Conservation (phyloP, 2,329 filamentous ascomycete species). For the Penicillium sp. region DNA sequence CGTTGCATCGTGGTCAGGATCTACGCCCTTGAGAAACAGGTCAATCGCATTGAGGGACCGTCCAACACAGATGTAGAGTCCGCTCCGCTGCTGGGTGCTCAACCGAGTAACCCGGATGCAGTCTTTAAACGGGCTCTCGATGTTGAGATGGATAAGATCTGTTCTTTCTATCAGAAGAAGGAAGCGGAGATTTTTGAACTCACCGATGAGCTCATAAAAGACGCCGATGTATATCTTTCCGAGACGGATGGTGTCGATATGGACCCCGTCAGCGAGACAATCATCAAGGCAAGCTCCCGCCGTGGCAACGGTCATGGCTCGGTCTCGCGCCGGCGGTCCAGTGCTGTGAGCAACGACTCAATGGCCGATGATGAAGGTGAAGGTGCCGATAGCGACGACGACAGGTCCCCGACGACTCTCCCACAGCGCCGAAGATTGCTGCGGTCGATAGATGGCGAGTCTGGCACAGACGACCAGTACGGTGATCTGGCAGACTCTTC, state of each 20-base stretch:
- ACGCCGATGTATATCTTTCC: constrained; percentile 67
- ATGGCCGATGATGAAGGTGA: constrained; percentile 53
- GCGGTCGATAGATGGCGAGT: constrained; percentile 29
- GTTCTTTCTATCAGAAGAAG: constrained; percentile 84
- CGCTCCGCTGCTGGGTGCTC: constrained; percentile 69
- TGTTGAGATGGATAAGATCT: constrained; percentile 89
- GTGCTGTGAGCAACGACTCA: constrained; percentile 42
- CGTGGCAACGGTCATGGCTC: not conserved
- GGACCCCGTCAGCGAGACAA: constrained; percentile 42
- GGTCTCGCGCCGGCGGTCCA: constrained; percentile 44
- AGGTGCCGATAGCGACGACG: constrained; percentile 56
- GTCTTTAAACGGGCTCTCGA: constrained; percentile 80
- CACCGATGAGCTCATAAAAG: constrained; percentile 70
- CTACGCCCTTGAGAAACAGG: constrained; percentile 86
- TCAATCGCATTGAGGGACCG: constrained; percentile 58
- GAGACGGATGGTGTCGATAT: constrained; percentile 49
- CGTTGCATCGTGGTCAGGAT: constrained; percentile 58
- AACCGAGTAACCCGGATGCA: constrained; percentile 67
- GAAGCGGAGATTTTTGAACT: constrained; percentile 84
- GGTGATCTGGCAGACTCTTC: constrained; percentile 37
- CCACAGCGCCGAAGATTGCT: constrained; percentile 14
- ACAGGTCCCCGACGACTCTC: constrained; percentile 38
- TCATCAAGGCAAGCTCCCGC: constrained; percentile 40
- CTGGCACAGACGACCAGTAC: constrained; percentile 27
- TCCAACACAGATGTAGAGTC: constrained; percentile 71